Base-by-base conservation (phyloP, 2,329 filamentous ascomycete species). In the Penicillium polonicum region DNA sequence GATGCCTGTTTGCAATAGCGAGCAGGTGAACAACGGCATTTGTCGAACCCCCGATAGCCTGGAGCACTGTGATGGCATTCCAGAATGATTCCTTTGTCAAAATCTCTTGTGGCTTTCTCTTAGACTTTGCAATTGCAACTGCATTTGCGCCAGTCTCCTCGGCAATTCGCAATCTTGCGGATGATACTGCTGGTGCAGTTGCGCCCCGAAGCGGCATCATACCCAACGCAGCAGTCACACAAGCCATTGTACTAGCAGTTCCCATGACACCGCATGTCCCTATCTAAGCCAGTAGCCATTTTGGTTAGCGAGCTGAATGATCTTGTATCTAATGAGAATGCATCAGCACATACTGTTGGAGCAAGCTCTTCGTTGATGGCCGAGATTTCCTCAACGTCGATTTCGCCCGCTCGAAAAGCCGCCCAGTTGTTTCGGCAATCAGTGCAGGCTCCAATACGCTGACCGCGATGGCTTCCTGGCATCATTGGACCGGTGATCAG, bases 341-440 rank as follows among this genome's bases (percentile, higher is more conserved):
- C 10, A 17, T 19, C 27, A 17, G 0, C n/a, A 67, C 80, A 63
- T 68, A 86, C 85, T 0, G 88, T 90, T 0, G 88, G 88, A 0
- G 88, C 88, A 8, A 91, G 77, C 65, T 91, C 88, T 45, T 90
- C 87, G 60, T 90, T 91, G 29, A 91, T 80, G 2, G 79, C 83
- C 1, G 82, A 79, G 25, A 91, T 90, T 58, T 90, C 88, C 68
- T 91, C 88, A 2, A 91, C 83, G 60, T 90, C 87, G 8, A 90
- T 82, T 6, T 80, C 77, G 0, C 86, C 86, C 0, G 86, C 87
- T 19, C 88, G 78, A 56, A 84, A 91, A 0, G 79, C 82, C 0
- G 87, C 88, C 88, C 88, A 91, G 60, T 88, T 89, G 66, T 84
- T 89, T 12, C 88, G 78, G 58, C 88, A 91, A 65, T 91, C 88